Base-by-base conservation (phyloP, 805 yeast species). In the Lachancea mirantina region DNA sequence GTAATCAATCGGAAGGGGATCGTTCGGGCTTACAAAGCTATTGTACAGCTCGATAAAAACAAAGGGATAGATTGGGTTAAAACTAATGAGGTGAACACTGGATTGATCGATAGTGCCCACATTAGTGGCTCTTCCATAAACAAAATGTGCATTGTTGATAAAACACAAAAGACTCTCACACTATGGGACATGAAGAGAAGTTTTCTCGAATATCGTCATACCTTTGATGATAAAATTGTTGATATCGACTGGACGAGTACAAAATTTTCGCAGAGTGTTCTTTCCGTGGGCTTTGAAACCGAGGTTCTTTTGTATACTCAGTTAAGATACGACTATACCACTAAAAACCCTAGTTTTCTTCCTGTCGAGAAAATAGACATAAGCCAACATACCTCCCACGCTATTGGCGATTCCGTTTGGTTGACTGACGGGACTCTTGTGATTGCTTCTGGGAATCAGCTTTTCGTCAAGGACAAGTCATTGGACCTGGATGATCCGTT, bases 241-340 rank as follows among this genome's bases (percentile, higher is more conserved):
- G 96, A 87, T 52, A 63, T 88, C 17, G 96, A 88, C 57, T 88
- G 96, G 96, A 82, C 95, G 0, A 71, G 79, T 33, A 76, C 79
- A 2, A 65, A 64, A 8, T 68, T 62, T 36, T 72, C 74, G 21
- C 84, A 78, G 49, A 80, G 87, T 25, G 73, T 88, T 5, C 62
- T 88, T 19, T 80, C 95, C 0, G 76, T 87, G 23, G 96, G 96
- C 0, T 88, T 84, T 46, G 61, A 65, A 5, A 61, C 72, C 7
- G 64, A 67, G 38, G 82, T 83, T 1, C 50, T 78, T 2, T 59
- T 87, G 10, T 87, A 79, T 52, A 77, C 94, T 1, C 95, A 87
- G 55, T 61, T 84, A 40, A 68, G 96, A 36, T 85, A 81, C 52
- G 96, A 88, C 50, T 89, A 88, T 51, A 85, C 96, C 2, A 84